Evolutionary conservation across 441 rosid species (phyloP), one percentile per base, ranked within the genome.

Genomic region (Pelargonium myrrhifolium): DNA sequence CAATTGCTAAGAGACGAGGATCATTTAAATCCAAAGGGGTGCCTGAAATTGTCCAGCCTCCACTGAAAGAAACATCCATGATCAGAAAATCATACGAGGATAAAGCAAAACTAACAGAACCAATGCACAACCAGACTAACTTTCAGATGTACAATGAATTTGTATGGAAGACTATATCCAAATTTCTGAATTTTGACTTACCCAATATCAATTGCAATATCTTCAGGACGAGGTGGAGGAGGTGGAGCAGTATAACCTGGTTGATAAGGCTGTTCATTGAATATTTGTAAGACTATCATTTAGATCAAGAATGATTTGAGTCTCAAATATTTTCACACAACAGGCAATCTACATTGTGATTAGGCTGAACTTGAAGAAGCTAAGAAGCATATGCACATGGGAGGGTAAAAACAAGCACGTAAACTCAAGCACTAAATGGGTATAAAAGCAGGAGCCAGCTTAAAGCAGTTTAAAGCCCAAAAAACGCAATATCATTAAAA

Each of bases 1-100:
- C 98, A 56, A 94, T 85, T 31, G 97, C 95, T 68, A 88, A 75
- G 69, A 92, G 81, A 42, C 86, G 97, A 77, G 94, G 98, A 80
- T 92, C 96, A 55, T 71, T 85, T 77, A 92, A 64, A 72, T 92
- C 95, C 69, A 92, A 62, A 67, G 90, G 85, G 67, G 86, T 77
- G 39, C 99, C 99, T 63, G 98, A 88, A 72, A 94, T 85, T 67
- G 94, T 89, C 99, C 98, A 92, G 68, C 96, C 94, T 74, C 91
- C 97, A 58, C 98, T 94, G 74, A 77, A 86, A 67, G 42, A 39
- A 67, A 67, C 35, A 74, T 71, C 43, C 65, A 75, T n/a, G 22
- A 68, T 68, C 59, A 76, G 9, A 15, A 55, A 45, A 20, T 40
- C 14, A 61, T 6, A 51, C 15, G 56, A 51, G 56, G 4, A 15